Evolutionary conservation across 805 yeast genomes (phyloP), one percentile per base, ranked within the genome.

Genomic region (Lachancea dasiensis): DNA sequence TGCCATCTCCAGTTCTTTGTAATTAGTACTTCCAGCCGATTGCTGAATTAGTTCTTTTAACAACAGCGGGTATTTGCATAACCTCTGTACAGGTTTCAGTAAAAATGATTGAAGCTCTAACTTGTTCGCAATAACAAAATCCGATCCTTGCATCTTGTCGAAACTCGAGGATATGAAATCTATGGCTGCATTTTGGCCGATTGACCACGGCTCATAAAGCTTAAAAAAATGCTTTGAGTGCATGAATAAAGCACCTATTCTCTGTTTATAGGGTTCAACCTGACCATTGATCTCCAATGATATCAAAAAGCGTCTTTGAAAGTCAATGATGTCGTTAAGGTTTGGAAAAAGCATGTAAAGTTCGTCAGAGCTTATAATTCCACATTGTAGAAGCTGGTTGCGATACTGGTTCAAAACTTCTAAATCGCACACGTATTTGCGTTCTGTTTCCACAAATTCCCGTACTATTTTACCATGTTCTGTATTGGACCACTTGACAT

Each of bases 131-230:
- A 89, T 77, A 27, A 87, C 63, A 37, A 86, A 69, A 48, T 75
- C 75, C 4, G 69, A 55, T 4, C 77, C 72, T 47, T 84, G 86
- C 47, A 71, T 73, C 21, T 61, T 56, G 20, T 59, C 56, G 35
- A 60, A 46, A 18, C 58, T 58, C 9, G 62, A 53, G 31, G 70
- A 68, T 26, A 92, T 83, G 39, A 86, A 72, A 39, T 86, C 95
- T 29, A 86, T 74, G 1, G 97, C 96, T 3, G 86, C 77, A 48
- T 78, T 77, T 61, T 86, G 97, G 41, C 90, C 90, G 38, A 87
- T 71, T 18, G 97, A 85, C 90, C 95, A 92, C 6, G 95, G 87
- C 59, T 87, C 95, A 61, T 92, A 92, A 7, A 86, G 77, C 46
- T 77, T 80, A 65, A 92, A 92, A 19, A 87, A 90, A 25, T 79